A percentile compares a stretch with the other conserved stretches of the same genome.
These are phyloP conservation scores for Boletus albobrunnescens DNA, from an alignment of 1,284 basidiomycete genomes.

Conservation along the genomic window DNA sequence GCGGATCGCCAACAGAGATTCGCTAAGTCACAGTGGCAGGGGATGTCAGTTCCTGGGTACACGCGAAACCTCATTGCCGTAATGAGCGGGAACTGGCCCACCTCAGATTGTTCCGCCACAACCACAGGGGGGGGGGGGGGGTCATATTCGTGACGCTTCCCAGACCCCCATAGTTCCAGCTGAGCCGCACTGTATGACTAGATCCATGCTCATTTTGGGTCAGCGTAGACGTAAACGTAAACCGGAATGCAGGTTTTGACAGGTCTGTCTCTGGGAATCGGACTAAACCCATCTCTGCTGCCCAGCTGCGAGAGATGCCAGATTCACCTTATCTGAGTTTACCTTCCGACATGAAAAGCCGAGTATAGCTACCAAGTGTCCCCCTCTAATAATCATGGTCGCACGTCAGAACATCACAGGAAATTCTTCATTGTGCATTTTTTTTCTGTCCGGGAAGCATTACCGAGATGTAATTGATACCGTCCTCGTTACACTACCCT, in stretches of 20 bases:
- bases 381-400: slow-evolving; percentile 11
- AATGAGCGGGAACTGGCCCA: slow-evolving; percentile 20
- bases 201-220: slow-evolving; percentile 2
- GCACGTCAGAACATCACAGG: slow-evolving; percentile 16
- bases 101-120: slow-evolving; percentile 20
- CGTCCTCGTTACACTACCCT: slow-evolving; percentile 30
- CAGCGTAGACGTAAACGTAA: slow-evolving; percentile 26
- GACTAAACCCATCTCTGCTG: neutral
- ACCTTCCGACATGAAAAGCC: slow-evolving; percentile 12
- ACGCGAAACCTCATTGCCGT: slow-evolving; percentile 24
- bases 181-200: neutral
- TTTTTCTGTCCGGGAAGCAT: slow-evolving; percentile 22
- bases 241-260: slow-evolving; percentile 3
- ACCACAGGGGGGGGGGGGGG: slow-evolving; percentile 3
- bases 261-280: neutral
- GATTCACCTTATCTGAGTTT: slow-evolving; percentile 24
- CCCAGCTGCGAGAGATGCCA: neutral
- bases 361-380: slow-evolving; percentile 19
- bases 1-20: slow-evolving; percentile 25
- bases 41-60: slow-evolving; percentile 24
- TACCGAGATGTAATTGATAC: slow-evolving; percentile 34
- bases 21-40: slow-evolving; percentile 11
- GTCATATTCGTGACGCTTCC: neutral
- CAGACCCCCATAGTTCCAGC: slow-evolving; percentile 2
- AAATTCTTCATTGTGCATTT: slow-evolving; percentile 18